Evolutionary conservation across 352 stramenopile genomes (phyloP).

Genomic region (Pythium utonaiense): DNA sequence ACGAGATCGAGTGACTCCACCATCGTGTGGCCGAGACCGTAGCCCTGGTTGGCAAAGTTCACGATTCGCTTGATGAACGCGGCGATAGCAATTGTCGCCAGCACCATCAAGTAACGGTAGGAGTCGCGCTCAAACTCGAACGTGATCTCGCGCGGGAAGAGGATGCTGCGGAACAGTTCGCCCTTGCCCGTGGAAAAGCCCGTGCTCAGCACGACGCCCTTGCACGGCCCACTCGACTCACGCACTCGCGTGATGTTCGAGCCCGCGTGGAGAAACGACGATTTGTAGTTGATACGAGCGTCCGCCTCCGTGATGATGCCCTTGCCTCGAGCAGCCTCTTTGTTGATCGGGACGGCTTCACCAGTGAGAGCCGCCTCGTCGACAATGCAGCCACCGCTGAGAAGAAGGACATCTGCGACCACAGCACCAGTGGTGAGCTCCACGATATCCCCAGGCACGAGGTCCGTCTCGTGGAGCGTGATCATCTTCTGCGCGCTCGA

Average conservation of each 20-base stretch:
- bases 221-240: constrained; percentile 24
- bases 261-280: constrained; percentile 33
- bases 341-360: constrained; percentile 42
- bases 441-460: constrained; percentile 51
- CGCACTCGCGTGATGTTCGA: constrained; percentile 29
- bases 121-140: constrained; percentile 70
- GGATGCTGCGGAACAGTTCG: constrained; percentile 64
- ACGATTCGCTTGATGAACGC: constrained; percentile 53
- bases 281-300: constrained; percentile 26
- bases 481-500: constrained; percentile 5
- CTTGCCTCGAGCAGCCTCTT: constrained; percentile 24
- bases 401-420: constrained; percentile 39
- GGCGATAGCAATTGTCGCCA: constrained; percentile 38
- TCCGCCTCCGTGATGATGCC: constrained; percentile 27
- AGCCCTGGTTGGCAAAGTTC: constrained; percentile 28
- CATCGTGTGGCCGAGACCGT: constrained; percentile 27
- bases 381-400: constrained; percentile 34
- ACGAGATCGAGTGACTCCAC: constrained; percentile 58
- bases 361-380: constrained; percentile 52
- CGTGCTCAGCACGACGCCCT: constrained; percentile 50
- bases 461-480: constrained; percentile 30
- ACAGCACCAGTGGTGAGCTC: constrained; percentile 25
- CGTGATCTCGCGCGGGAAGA: constrained; percentile 51
- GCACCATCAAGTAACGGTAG: constrained; percentile 51
- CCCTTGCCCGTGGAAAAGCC: constrained; percentile 69